Evolutionary conservation across 257 asterid genomes (phyloP).

Genomic region (Salvia rosmarinus): DNA sequence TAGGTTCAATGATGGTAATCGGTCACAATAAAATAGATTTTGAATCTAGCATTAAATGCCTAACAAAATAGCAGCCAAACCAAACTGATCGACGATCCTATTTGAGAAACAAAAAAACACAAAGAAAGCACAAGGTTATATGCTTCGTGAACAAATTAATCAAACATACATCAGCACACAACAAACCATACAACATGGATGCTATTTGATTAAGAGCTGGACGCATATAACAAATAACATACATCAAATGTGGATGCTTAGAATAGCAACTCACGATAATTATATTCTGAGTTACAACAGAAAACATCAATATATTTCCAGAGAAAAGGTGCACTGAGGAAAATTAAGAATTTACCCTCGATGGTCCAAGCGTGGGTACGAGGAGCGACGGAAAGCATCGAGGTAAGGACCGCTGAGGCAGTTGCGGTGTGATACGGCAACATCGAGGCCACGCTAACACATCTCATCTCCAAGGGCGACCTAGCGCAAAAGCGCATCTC

Average conservation of each 20-base stretch:
- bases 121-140: not conserved
- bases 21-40: not conserved
- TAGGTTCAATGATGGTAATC: not conserved
- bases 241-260: not conserved
- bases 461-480: slow-evolving; percentile 78
- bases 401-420: slow-evolving; percentile 82
- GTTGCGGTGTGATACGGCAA: slow-evolving; percentile 90
- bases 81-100: slow-evolving; percentile 1
- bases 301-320: not conserved
- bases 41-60: not conserved
- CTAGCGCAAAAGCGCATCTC: slow-evolving; percentile 35
- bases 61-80: not conserved
- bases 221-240: not conserved
- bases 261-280: not conserved
- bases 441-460: slow-evolving; percentile 67
- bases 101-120: slow-evolving; percentile 21
- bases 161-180: not conserved
- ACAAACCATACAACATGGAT: not conserved
- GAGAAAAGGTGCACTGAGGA: not conserved
- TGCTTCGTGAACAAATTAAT: not conserved
- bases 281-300: not conserved
- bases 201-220: not conserved
- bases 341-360: slow-evolving; percentile 56
- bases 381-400: slow-evolving; percentile 85
- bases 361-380: slow-evolving; percentile 75